Evolutionary conservation across 2,329 filamentous ascomycete species (phyloP).

Genomic region (Ustulina deusta): DNA sequence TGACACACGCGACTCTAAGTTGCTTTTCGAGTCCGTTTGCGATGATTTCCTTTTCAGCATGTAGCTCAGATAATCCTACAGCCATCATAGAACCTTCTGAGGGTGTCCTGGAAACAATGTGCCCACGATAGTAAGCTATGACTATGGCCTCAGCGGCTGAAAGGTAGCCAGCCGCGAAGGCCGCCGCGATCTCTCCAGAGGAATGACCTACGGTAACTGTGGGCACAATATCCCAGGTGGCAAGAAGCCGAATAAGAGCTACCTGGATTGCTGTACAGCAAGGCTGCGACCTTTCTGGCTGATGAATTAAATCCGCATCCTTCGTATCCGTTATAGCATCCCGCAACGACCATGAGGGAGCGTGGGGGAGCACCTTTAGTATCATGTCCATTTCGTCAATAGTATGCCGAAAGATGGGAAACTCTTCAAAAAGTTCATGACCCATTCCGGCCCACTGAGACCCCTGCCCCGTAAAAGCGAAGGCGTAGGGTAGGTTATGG

Average conservation of each 20-base stretch:
- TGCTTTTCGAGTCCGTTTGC: not conserved
- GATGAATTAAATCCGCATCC: not conserved
- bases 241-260: constrained; percentile 52
- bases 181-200: constrained; percentile 50
- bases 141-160: constrained; percentile 37
- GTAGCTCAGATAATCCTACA: constrained; percentile 16
- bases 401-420: constrained; percentile 19
- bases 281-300: constrained; percentile 48
- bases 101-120: not conserved
- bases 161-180: constrained; percentile 44
- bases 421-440: constrained; percentile 35
- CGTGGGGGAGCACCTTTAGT: not conserved
- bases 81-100: constrained; percentile 35
- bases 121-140: constrained; percentile 40
- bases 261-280: constrained; percentile 52
- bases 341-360: constrained; percentile 29
- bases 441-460: constrained; percentile 51
- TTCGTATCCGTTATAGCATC: constrained; percentile 16
- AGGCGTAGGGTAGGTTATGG: constrained; percentile 11
- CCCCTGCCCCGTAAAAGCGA: constrained; percentile 48
- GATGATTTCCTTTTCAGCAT: not conserved
- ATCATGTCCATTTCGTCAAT: constrained; percentile 36
- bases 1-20: not conserved
- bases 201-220: constrained; percentile 55
- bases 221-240: constrained; percentile 49